Conservation (phyloP, 2,329 filamentous ascomycete species). For the Aspergillus fijiensis region DNA sequence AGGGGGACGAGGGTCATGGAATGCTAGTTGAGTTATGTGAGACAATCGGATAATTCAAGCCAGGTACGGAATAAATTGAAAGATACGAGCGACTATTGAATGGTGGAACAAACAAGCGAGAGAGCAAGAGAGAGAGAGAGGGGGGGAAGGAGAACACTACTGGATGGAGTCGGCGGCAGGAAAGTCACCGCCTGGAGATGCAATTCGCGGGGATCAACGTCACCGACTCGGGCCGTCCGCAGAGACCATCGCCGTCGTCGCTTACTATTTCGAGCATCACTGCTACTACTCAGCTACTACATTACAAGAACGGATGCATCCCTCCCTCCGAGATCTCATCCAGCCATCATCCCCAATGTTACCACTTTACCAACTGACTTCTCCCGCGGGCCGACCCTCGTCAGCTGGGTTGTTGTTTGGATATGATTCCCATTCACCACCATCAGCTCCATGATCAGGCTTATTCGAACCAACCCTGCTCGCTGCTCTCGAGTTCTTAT, state of each 20-base stretch:
- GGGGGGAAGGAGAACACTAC: not conserved
- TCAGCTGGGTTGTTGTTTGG: not conserved
- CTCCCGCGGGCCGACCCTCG: not conserved
- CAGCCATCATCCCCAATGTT: too few species aligned
- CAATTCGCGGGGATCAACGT: slow-evolving; percentile 9
- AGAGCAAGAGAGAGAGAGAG: not conserved
- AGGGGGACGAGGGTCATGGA: not conserved
- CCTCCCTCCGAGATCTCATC: too few species aligned
- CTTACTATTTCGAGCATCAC: too few species aligned
- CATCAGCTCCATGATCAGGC: too few species aligned
- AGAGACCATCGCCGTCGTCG: not conserved
- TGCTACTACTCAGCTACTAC: too few species aligned
- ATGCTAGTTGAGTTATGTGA: not conserved
- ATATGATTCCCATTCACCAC: not conserved
- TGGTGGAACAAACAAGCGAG: not conserved
- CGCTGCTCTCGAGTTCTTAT: not conserved
- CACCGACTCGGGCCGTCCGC: slow-evolving; percentile 1
- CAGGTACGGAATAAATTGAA: not conserved
- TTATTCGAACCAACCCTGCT: not conserved
- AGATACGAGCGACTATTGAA: not conserved
- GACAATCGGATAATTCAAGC: not conserved
- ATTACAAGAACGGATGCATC: too few species aligned
- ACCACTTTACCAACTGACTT: too few species aligned
- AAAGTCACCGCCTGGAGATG: slow-evolving; percentile 2
- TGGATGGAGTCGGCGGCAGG: not conserved